Evolutionary conservation across 495 filamentous ascomycete genomes (phyloP), one percentile per base, ranked within the genome.

Genomic region (Achaetomiella virescens): DNA sequence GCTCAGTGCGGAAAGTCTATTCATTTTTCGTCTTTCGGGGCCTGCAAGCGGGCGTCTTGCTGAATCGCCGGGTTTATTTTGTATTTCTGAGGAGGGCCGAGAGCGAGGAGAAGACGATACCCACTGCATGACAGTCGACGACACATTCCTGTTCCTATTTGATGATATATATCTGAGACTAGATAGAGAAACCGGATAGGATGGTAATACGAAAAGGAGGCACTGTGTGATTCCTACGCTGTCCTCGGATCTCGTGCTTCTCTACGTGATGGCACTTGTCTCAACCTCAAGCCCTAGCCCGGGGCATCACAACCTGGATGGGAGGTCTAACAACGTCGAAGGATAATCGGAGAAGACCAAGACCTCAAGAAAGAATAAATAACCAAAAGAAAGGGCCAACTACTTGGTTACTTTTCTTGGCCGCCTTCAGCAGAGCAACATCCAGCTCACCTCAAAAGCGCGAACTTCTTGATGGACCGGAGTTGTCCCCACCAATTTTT

Each of bases 401-500:
- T 31, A 5, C 27, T 31, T 4, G 27, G 5, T 31, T 31, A 5
- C 27, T 31, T 4, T 4, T 9, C 9, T 9, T 31, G 27, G 27
- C 27, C 9, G 9, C 27, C 27, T 31, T 9, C 4, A 31, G 27
- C 27, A 31, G 27, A 31, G 9, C 27, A 31, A 31, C 27, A 31
- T 9, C 27, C 27, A 31, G 27, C 5, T 9, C n/a, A n/a, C n/a
- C n/a, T n/a, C n/a, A n/a, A 9, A 31, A 9, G 27, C 27, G 5
- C 5, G 27, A 31, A 9, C 9, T 31, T 31, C 27, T 4, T 31
- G 27, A 9, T 31, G 27, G 27, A 5, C 9, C 27, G 9, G 24
- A 14, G 9, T n/a, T 8, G 18, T n/a, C 43, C 35, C 29, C 57
- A 52, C 41, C 53, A 66, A 58, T 66, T 67, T 66, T 70, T 52